Percentiles rank a stretch among this genome's conserved stretches.
phyloP scores from a whole-genome alignment of 2,329 filamentous ascomycete species.

The Chaetomiaceae sp. region DNA sequence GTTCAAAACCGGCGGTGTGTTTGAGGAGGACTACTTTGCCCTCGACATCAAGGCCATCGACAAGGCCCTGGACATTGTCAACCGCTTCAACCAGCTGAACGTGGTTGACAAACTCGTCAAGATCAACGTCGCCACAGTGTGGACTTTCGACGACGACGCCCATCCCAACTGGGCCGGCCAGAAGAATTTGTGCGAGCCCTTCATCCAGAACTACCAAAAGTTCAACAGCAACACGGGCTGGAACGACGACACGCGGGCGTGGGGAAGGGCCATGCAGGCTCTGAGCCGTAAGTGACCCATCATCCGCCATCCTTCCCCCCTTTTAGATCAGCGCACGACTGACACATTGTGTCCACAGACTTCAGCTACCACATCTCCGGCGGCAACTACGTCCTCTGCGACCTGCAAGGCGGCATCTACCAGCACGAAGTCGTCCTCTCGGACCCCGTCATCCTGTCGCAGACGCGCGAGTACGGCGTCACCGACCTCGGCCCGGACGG shows the following conservation, averaged over 20 bases:
- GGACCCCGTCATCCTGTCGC: conserved; percentile 41
- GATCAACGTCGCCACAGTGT: conserved; percentile 35
- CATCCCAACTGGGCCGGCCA: conserved; percentile 21
- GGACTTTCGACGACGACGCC: conserved; percentile 24
- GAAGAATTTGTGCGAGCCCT: conserved; percentile 34
- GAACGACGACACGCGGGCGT: conserved; percentile 29
- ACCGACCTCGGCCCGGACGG: conserved; percentile 37
- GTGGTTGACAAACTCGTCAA: conserved; percentile 32
- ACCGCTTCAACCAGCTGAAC: conserved; percentile 33
- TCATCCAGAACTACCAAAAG: conserved; percentile 40
- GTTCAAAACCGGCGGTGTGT: conserved; percentile 37
- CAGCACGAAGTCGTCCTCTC: conserved; percentile 34
- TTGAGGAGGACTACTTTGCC: conserved; percentile 32
- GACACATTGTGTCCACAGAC: too few relatives aligned
- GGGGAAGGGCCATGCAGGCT: conserved; percentile 38
- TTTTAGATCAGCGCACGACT: too few relatives aligned
- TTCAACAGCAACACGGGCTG: conserved; percentile 44
- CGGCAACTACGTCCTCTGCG: conserved; percentile 38
- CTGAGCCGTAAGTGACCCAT: conserved; percentile 32
- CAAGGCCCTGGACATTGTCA: conserved; percentile 35
- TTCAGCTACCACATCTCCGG: conserved; percentile 39
- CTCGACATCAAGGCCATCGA: conserved; percentile 37
- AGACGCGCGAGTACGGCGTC: conserved; percentile 34
- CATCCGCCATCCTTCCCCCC: neutral
- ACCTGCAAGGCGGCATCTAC: conserved; percentile 41